Evolutionary conservation across 306 rosid genomes (phyloP), one percentile per base, ranked within the genome.

Genomic region (Cicer chorassanicum): DNA sequence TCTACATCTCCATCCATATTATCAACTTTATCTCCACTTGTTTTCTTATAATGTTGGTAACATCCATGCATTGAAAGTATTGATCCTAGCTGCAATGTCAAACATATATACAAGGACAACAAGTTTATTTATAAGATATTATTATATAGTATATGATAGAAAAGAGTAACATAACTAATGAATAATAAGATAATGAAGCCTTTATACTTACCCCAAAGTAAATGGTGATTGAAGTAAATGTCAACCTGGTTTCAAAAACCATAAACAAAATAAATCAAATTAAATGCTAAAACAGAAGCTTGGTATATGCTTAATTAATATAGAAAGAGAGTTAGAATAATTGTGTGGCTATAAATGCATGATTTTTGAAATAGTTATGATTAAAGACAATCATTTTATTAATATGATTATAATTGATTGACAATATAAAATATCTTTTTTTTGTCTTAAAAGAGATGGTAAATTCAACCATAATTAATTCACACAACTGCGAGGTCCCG

Each of bases 191-290:
- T 43, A 71, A 24, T 79, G 18, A 51, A 51, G 7, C 54, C 29
- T 78, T 83, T 74, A 72, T 69, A 82, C 91, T 84, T 81, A 95
- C 99, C 93, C 93, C 99, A 88, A 95, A 95, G 75, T 95, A 95
- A 16, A 92, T 77, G 55, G 96, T 95, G 81, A 90, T 75, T 63
- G 86, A 90, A 49, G 93, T 51, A 65, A 92, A 90, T 65, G 99
- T 95, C 99, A 93, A 95, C 88, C 99, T 95, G 85, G 92, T 70
- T 80, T 62, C 40, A 79, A 49, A 82, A 67, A 45, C 65, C 66
- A 67, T 54, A 48, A 46, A 56, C 65, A n/a, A 40, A 38, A 19
- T 29, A 45, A 50, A 68, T 78, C 21, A 38, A 74, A 66, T 4
- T 4, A 61, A 43, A 71, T 24, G 66, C 74, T 75, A 46, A 29